phyloP scores from a whole-genome alignment of 2,329 filamentous ascomycete genomes.

The Diaporthe capsici region DNA sequence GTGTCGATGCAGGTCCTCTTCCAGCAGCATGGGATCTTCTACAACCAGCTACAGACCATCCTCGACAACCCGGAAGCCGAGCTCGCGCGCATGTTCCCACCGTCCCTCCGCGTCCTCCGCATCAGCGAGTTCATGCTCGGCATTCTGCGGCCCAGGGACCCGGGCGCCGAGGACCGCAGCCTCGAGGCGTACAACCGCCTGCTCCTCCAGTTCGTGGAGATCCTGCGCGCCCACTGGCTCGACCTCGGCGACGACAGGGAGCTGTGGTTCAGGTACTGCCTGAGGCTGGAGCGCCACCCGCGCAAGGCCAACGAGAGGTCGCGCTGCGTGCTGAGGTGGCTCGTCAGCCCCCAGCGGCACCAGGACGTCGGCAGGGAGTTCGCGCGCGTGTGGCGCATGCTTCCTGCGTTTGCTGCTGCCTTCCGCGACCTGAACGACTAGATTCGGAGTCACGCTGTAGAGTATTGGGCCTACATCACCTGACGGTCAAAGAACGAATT shows the following conservation, averaged over 20 bases:
- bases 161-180: background rate
- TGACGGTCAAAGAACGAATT: background rate
- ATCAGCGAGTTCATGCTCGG: slow-evolving; percentile 7
- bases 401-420: background rate
- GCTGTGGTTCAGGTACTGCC: slow-evolving; percentile 15
- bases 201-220: background rate
- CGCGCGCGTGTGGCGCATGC: background rate
- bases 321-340: slow-evolving; percentile 8
- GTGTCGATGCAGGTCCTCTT: slow-evolving; percentile 23
- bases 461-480: background rate
- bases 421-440: background rate
- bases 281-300: slow-evolving; percentile 2
- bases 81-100: background rate
- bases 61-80: background rate
- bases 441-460: background rate
- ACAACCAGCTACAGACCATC: background rate
- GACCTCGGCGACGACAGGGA: background rate
- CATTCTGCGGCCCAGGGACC: background rate
- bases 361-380: slow-evolving; percentile 4
- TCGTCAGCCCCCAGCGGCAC: background rate
- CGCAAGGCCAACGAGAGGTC: background rate
- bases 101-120: slow-evolving; percentile 7
- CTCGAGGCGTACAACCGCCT: background rate
- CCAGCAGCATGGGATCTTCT: background rate
- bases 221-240: slow-evolving; percentile 14